Conservation (phyloP, 2,329 filamentous ascomycete genomes). For the Colletotrichum camelliae region DNA sequence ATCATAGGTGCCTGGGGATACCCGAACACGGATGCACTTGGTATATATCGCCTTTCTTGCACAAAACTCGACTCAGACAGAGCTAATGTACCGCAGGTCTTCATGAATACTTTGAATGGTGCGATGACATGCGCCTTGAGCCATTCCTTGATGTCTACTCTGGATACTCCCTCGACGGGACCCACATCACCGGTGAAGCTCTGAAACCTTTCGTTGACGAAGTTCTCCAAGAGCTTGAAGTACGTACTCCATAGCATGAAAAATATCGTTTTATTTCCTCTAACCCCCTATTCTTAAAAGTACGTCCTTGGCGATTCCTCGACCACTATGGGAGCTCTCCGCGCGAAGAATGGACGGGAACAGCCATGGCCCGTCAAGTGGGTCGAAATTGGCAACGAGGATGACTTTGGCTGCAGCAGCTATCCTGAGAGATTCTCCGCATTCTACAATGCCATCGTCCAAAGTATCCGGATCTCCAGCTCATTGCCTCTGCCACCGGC, state of each 20-base stretch:
- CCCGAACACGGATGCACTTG: neutral
- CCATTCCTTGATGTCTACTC: neutral
- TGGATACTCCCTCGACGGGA: neutral
- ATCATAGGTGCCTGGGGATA: neutral
- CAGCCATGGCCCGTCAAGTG: neutral
- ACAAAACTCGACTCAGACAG: neutral
- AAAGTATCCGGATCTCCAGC: neutral
- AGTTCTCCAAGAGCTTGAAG: neutral
- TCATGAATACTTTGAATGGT: neutral
- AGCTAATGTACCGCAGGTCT: neutral
- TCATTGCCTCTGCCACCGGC: neutral
- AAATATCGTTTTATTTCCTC: fast-evolving
- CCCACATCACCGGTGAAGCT: neutral
- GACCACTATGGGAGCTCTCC: neutral
- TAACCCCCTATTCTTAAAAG: neutral
- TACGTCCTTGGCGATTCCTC: neutral
- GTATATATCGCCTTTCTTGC: neutral
- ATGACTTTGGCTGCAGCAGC: neutral
- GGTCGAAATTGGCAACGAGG: neutral
- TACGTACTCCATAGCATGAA: neutral
- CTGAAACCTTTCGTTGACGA: neutral
- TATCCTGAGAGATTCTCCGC: neutral
- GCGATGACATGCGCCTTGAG: neutral
- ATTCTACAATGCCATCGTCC: neutral
- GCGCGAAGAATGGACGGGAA: neutral